Evolutionary conservation across 148 eudicot species (phyloP), one percentile per base, ranked within the genome.

Genomic region (Vaccinium darrowii): DNA sequence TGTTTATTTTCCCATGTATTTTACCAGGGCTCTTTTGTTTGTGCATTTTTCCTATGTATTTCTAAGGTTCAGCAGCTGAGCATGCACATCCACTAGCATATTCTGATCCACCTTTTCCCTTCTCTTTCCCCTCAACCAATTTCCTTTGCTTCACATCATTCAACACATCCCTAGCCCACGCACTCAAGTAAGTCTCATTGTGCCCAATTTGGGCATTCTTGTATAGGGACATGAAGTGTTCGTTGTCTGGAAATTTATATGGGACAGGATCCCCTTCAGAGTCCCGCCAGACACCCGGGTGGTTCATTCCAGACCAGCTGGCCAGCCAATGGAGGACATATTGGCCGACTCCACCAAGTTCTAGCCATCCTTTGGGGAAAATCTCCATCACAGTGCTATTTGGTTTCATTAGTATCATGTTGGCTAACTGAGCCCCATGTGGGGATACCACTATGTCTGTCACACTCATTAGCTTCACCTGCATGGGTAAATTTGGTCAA

Each of bases 321-420:
- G 95, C 90, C 0, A 94, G 86, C 95, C 92, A 91, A 12, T 85
- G 92, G 85, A 83, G 92, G 60, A 92, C 95, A 54, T 50, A 91
- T 72, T 95, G 97, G 53, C 97, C 97, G 4, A 92, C 91, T 0
- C 98, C 98, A 3, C 97, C 97, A 2, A 92, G 90, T 83, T 94
- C 91, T 18, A 95, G 82, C 98, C 98, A 95, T 0, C 98, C 98
- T 78, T 93, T 92, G 16, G 97, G 97, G 83, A 89, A 95, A 82
- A 95, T 93, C 77, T 95, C 98, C 92, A 95, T 87, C 1, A 93
- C 94, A 49, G 94, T 93, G 90, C 97, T 95, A 83, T 94, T 94
- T 83, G 92, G 89, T 43, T 95, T 91, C 98, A 93, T 95, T 14
- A 94, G 85, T 84, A 94, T 92, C 92, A 95, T 86, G 92, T 92